Base-by-base conservation (phyloP, 805 yeast species). In the Candida pseudoglaebosa region DNA sequence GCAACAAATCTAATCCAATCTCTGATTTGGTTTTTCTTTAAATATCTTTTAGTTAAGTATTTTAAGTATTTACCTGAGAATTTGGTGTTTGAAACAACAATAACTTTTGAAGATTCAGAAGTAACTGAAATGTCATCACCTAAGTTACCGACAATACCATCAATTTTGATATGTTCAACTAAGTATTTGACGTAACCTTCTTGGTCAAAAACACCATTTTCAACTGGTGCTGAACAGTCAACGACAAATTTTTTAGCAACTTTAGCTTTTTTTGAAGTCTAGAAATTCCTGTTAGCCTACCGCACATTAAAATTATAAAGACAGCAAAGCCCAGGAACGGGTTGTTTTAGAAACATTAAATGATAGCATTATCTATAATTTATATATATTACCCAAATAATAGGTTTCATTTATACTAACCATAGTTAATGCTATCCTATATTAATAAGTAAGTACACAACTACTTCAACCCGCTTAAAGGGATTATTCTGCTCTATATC, bases 1-100 rank as follows among this genome's bases (percentile, higher is more conserved):
- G 98, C 86, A 57, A 91, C 96, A 66, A 91, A 90, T 82, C 98
- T 93, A 76, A 91, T 90, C 98, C 98, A 91, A 81, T 93, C 98
- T 82, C 97, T 89, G 80, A 91, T 86, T 78, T 87, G 95, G 91
- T 90, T 88, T 87, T 93, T 93, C 95, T 91, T 95, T 77, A 93
- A 87, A 93, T 87, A 93, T 82, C 95, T 91, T 89, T 93, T 95
- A 67, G 98, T 87, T 71, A 93, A 80, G 95, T 93, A 93, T 82
- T 95, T 93, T 73, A 91, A 84, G 95, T 93, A 93, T 80, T 95
- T 91, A 78, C 99, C 99, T 58, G 97, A 90, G 93, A 93, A 91
- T 78, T 88, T 84, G 74, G 95, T 74, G 74, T 84, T 81, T 56
- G 97, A 77, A 55, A 89, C 86, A 66, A 93, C 88, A 67, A 86